These are phyloP conservation scores for Talaromyces atroroseus DNA, from an alignment of 2,329 filamentous ascomycete genomes.

Conservation along the genomic window DNA sequence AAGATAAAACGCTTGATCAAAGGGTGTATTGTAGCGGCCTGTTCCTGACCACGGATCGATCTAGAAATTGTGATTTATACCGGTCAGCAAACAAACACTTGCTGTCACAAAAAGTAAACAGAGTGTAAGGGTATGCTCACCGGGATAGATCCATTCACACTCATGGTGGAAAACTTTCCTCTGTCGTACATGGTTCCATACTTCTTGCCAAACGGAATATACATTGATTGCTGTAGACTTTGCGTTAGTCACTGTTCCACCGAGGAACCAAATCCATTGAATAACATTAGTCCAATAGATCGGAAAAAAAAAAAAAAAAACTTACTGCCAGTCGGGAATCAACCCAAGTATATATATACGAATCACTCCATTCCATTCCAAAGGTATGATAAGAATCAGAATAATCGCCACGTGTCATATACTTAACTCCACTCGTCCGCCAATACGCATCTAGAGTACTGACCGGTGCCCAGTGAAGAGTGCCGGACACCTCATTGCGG, in stretches of 20 bases:
- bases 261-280: background rate
- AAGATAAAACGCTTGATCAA: slow-evolving; percentile 11
- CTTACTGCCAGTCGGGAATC: slow-evolving; percentile 11
- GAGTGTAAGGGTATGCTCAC: background rate
- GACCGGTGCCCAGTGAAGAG: slow-evolving; percentile 11
- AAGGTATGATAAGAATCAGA: slow-evolving; percentile 11
- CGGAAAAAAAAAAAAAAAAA: background rate
- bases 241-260: background rate
- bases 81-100: background rate
- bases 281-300: background rate
- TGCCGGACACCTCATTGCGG: slow-evolving; percentile 10
- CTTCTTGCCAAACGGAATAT: slow-evolving; percentile 11
- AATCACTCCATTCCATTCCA: slow-evolving; percentile 14
- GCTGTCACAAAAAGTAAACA: background rate
- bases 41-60: slow-evolving; percentile 10
- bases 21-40: slow-evolving; percentile 10
- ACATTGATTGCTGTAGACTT: slow-evolving; percentile 9
- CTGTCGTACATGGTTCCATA: slow-evolving; percentile 13
- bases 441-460: slow-evolving; percentile 8
- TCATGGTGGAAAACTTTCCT: slow-evolving; percentile 8
- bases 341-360: slow-evolving; percentile 12
- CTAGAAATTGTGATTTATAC: background rate
- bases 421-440: slow-evolving; percentile 8
- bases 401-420: slow-evolving; percentile 11
- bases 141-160: slow-evolving; percentile 12